phyloP scores from a whole-genome alignment of 1,284 basidiomycete species.

The Uromyces viciae-fabae region DNA sequence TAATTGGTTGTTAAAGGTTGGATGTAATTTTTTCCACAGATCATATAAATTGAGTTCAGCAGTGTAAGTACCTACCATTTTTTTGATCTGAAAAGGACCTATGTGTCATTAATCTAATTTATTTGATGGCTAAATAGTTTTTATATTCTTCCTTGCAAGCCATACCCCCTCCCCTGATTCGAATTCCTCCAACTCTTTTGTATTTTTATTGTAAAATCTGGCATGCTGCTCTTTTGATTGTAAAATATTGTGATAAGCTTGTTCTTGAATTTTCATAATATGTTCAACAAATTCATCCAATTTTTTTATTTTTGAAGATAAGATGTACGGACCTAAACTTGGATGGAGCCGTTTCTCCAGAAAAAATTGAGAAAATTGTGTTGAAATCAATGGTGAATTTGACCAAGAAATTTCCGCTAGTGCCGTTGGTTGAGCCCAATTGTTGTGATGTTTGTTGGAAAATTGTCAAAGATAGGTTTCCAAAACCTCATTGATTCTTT shows the following conservation, averaged over 20 bases:
- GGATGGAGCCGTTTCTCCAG: neutral
- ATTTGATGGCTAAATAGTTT: neutral
- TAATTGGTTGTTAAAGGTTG: neutral
- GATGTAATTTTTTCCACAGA: neutral
- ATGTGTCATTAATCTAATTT: neutral
- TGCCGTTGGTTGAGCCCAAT: neutral
- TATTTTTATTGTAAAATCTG: neutral
- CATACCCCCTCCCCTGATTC: neutral
- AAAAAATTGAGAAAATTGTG: slow-evolving; percentile 25
- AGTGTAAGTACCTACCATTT: neutral
- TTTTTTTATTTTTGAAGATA: neutral
- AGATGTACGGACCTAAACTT: neutral
- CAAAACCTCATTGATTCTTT: slow-evolving; percentile 6
- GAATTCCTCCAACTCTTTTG: neutral
- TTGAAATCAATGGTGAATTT: slow-evolving; percentile 9
- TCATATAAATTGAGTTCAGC: neutral
- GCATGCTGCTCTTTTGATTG: neutral
- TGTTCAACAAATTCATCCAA: neutral
- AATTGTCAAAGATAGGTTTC: slow-evolving; percentile 11
- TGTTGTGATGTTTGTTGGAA: neutral
- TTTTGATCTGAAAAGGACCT: neutral
- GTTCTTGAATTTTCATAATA: neutral
- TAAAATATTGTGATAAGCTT: neutral
- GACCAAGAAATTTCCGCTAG: slow-evolving; percentile 34
- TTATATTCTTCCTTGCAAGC: neutral